Evolutionary conservation across 2,329 filamentous ascomycete species (phyloP).

Genomic region (Pyrenophora graminea): DNA sequence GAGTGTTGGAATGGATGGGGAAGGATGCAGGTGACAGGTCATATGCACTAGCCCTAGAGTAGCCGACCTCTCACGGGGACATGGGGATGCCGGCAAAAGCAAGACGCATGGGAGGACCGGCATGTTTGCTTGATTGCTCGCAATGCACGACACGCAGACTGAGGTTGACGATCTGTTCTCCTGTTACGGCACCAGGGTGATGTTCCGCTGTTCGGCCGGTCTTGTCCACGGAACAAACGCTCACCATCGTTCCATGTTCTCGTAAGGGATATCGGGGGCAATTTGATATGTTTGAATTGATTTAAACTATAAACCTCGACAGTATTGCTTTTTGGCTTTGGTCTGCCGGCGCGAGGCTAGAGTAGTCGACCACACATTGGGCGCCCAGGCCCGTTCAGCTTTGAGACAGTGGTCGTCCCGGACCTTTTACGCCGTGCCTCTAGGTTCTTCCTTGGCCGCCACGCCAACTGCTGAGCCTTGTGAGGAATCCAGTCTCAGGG

Average conservation of each 20-base stretch:
- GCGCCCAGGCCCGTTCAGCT: neutral
- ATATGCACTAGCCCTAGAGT: constrained; percentile 8
- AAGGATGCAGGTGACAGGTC: constrained; percentile 12
- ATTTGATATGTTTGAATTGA: constrained; percentile 7
- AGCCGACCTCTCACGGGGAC: constrained; percentile 4
- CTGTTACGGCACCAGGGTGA: constrained; percentile 7
- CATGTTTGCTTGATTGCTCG: constrained; percentile 10
- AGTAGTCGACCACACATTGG: neutral
- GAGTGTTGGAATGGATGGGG: constrained; percentile 3
- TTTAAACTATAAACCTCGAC: constrained; percentile 1
- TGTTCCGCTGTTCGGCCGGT: constrained; percentile 9
- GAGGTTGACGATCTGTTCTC: constrained; percentile 8
- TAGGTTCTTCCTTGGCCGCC: neutral
- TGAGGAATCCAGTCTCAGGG: neutral
- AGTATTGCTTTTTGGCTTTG: neutral
- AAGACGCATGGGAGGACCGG: constrained; percentile 5
- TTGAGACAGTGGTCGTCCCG: constrained; percentile 6
- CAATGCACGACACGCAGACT: constrained; percentile 7
- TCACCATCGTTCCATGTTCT: constrained; percentile 2
- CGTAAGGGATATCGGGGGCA: neutral
- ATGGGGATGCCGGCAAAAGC: constrained; percentile 16
- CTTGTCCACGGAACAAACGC: constrained; percentile 1
- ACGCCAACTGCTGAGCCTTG: neutral
- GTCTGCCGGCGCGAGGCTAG: neutral
- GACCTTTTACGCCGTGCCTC: neutral